phyloP scores from a whole-genome alignment of 2,329 filamentous ascomycete species.

The Xylariales sp. region DNA sequence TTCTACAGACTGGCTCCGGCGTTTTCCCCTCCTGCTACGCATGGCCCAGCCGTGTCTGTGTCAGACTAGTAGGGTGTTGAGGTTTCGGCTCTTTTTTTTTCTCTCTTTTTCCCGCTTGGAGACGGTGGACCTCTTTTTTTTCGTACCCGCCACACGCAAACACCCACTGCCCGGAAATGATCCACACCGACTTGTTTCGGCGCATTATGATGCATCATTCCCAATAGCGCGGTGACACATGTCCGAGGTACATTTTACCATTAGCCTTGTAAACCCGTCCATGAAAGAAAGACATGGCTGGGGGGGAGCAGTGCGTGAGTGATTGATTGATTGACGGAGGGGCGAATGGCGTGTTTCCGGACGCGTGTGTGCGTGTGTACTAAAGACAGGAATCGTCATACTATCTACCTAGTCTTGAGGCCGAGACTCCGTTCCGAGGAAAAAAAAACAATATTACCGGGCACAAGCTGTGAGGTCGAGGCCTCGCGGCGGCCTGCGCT shows the following conservation, averaged over 20 bases:
- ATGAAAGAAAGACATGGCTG: conserved; percentile 8
- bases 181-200: conserved; percentile 32
- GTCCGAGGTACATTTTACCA: conserved; percentile 15
- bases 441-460: conserved; percentile 5
- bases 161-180: conserved; percentile 14
- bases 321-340: background rate
- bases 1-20: conserved; percentile 27
- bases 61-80: conserved; percentile 17
- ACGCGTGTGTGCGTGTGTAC: conserved; percentile 8
- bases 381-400: conserved; percentile 5
- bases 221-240: conserved; percentile 36
- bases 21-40: background rate
- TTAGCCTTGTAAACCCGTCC: background rate
- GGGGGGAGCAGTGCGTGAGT: background rate
- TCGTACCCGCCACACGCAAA: conserved; percentile 18
- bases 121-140: conserved; percentile 11
- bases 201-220: conserved; percentile 18
- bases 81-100: conserved; percentile 2
- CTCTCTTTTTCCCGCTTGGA: conserved; percentile 7
- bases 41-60: conserved; percentile 14
- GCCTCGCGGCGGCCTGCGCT: background rate
- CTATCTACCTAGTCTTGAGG: background rate
- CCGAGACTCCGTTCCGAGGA: background rate
- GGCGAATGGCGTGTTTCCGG: conserved; percentile 20
- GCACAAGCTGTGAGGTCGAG: conserved; percentile 13